phyloP scores from a whole-genome alignment of 495 filamentous ascomycete genomes.

The Pyrenula massariospora region DNA sequence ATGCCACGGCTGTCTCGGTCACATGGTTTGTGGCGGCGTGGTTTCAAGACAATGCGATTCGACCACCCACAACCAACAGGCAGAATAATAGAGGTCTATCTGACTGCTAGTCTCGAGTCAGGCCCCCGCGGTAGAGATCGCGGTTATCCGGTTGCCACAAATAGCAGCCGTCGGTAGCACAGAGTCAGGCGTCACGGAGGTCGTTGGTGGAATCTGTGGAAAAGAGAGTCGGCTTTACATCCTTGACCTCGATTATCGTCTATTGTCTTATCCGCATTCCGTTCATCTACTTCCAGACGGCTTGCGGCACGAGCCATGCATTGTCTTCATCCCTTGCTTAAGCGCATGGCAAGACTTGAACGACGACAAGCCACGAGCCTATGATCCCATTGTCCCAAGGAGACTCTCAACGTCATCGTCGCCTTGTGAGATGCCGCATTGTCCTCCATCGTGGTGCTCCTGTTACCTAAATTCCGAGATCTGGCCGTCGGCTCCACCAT shows the following conservation, averaged over 20 bases:
- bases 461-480: neutral
- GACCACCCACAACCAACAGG: neutral
- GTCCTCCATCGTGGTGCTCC: neutral
- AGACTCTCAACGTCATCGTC: neutral
- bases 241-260: neutral
- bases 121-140: neutral
- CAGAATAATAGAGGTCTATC: neutral
- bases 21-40: neutral
- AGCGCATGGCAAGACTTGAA: neutral
- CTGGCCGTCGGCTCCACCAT: neutral
- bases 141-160: neutral
- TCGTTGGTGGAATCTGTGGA: neutral
- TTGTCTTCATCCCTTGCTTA: neutral
- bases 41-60: neutral
- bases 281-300: no score
- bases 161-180: neutral
- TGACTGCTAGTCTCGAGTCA: neutral
- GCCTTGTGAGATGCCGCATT: no score
- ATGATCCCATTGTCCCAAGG: neutral
- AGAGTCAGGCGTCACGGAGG: neutral
- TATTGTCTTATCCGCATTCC: neutral
- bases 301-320: neutral
- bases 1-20: neutral
- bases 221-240: neutral
- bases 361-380: neutral